A percentile compares a stretch with the other conserved stretches of the same genome.
These are phyloP conservation scores for Benincasa hispida DNA, from an alignment of 306 rosid genomes.

Conservation along the genomic window DNA sequence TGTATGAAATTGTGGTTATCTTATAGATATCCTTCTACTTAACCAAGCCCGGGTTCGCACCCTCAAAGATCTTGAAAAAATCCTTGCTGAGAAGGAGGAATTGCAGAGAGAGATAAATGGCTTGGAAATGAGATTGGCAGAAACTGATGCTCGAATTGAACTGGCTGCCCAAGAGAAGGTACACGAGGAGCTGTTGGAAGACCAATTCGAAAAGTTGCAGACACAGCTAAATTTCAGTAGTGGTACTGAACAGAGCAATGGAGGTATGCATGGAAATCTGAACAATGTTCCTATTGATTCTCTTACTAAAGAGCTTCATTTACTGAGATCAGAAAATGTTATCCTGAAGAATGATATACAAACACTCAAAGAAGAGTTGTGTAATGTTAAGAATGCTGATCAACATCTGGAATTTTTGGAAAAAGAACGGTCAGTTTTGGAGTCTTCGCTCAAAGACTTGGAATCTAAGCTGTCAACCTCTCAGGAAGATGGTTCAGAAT, in stretches of 20 bases:
- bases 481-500: constrained; percentile 54
- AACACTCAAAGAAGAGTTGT: constrained; percentile 41
- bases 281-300: constrained; percentile 13
- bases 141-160: constrained; percentile 53
- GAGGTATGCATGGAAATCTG: constrained; percentile 12
- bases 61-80: constrained; percentile 63
- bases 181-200: constrained; percentile 53
- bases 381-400: constrained; percentile 33
- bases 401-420: constrained; percentile 56
- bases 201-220: constrained; percentile 42
- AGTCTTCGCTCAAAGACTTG: constrained; percentile 54
- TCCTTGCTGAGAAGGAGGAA: constrained; percentile 58
- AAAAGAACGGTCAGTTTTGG: constrained; percentile 54
- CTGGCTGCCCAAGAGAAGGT: constrained; percentile 60
- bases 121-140: constrained; percentile 64
- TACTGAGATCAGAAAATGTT: constrained; percentile 60
- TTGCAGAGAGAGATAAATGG: constrained; percentile 59
- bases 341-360: constrained; percentile 43
- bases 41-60: constrained; percentile 70
- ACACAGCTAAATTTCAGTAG: constrained; percentile 28
- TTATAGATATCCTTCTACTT: constrained; percentile 63
- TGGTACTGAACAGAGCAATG: constrained; percentile 19
- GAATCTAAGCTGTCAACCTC: constrained; percentile 50
- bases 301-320: constrained; percentile 40
- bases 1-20: constrained; percentile 7